phyloP scores from a whole-genome alignment of 345 rosid species.

The Boechera retrofracta region DNA sequence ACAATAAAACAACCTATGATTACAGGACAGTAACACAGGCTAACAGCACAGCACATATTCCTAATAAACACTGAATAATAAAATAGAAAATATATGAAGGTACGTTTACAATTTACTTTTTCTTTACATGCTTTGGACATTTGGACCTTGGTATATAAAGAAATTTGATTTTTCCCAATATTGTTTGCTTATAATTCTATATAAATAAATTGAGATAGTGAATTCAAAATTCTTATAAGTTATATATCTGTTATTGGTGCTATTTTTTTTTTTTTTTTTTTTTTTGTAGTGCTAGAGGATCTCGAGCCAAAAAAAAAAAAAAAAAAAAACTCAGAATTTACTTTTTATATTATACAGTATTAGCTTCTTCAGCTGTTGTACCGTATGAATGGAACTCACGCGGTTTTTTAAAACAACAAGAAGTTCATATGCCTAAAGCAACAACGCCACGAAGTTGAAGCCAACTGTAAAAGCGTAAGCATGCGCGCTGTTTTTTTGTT shows the following conservation, averaged over 20 bases:
- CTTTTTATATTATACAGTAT: neutral
- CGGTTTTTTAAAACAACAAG: conserved; percentile 1
- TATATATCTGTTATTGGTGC: neutral
- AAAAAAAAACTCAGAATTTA: too few species aligned
- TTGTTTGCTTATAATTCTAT: neutral
- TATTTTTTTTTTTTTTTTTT: too few species aligned
- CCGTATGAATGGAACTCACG: neutral
- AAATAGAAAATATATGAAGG: neutral
- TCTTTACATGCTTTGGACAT: neutral
- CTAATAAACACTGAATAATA: neutral
- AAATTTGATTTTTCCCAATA: neutral
- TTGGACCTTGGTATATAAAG: neutral
- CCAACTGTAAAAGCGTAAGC: conserved; percentile 30
- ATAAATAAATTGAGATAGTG: neutral
- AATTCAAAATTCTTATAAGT: neutral
- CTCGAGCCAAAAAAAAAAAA: too few species aligned
- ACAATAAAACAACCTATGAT: neutral
- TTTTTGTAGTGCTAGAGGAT: too few species aligned
- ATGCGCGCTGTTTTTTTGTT: conserved; percentile 38
- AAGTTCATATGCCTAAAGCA: neutral
- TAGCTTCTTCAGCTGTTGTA: neutral
- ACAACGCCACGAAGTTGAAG: conserved; percentile 27
- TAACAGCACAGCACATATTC: neutral
- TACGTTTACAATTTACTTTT: neutral
- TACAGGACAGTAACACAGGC: neutral